Conservation (phyloP, 805 yeast species). For the Candida nemodendra region DNA sequence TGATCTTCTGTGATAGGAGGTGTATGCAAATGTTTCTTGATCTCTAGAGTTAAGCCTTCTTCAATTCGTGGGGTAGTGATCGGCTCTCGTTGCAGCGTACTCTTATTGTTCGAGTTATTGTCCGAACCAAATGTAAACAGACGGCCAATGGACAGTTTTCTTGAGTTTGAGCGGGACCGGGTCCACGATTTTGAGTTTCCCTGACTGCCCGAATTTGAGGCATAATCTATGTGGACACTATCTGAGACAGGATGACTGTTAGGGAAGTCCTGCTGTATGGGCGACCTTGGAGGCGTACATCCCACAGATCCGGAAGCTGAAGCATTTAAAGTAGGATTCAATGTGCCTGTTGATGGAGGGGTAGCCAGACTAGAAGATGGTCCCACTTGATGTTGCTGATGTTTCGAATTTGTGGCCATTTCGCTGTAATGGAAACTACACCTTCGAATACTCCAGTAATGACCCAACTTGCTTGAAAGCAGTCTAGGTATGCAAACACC, state of each 20-base stretch:
- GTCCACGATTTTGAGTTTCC: slow-evolving; percentile 21
- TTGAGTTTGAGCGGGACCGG: slow-evolving; percentile 41
- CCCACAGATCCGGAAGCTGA: neutral
- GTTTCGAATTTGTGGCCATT: neutral
- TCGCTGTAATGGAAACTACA: too few relatives aligned
- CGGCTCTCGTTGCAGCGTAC: slow-evolving; percentile 10
- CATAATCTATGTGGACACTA: neutral
- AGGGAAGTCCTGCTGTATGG: slow-evolving; percentile 15
- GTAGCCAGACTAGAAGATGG: neutral
- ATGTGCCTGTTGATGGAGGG: neutral
- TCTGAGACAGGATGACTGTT: neutral
- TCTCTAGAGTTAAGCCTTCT: slow-evolving; percentile 15
- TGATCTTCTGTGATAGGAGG: slow-evolving; percentile 21
- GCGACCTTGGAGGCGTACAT: slow-evolving; percentile 19
- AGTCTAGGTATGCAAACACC: too few relatives aligned
- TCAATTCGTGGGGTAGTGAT: slow-evolving; percentile 19
- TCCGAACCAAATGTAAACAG: slow-evolving; percentile 38
- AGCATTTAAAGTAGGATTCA: neutral
- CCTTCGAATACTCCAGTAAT: too few relatives aligned
- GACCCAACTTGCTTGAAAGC: too few relatives aligned
- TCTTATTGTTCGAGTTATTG: slow-evolving; percentile 9
- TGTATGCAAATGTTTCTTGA: slow-evolving; percentile 16
- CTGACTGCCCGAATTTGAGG: slow-evolving; percentile 9
- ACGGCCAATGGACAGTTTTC: slow-evolving; percentile 35
- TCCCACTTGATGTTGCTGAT: neutral